These are phyloP conservation scores for Phragmites australis DNA, from an alignment of 176 grass and related monocot species.

Conservation along the genomic window DNA sequence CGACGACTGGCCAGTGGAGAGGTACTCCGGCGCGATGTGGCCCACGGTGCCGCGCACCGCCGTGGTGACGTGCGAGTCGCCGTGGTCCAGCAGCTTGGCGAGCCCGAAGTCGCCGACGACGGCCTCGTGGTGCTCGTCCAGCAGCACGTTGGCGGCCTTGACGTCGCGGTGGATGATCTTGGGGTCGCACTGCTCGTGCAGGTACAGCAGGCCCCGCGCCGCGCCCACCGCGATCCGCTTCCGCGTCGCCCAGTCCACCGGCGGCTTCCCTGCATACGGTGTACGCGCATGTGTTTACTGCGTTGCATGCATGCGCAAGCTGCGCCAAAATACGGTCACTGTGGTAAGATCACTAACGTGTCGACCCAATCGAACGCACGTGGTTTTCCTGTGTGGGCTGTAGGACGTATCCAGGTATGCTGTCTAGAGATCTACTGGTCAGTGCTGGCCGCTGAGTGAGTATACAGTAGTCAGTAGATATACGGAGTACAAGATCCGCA, in stretches of 20 bases:
- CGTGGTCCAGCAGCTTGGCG: constrained; percentile 85
- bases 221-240: constrained; percentile 72
- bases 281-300: background rate
- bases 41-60: constrained; percentile 74
- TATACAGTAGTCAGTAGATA: no score
- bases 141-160: constrained; percentile 83
- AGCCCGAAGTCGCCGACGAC: constrained; percentile 82
- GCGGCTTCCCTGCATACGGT: constrained; percentile 60
- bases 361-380: background rate
- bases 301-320: no score
- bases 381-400: no score
- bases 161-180: constrained; percentile 98
- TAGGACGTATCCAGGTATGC: no score
- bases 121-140: constrained; percentile 71
- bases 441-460: no score
- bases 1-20: constrained; percentile 67
- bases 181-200: constrained; percentile 88
- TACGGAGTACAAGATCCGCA: no score
- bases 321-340: no score
- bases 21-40: constrained; percentile 74
- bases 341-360: background rate
- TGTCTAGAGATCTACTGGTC: background rate
- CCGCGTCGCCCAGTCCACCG: constrained; percentile 66
- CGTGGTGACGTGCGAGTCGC: constrained; percentile 80
- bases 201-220: constrained; percentile 67